Evolutionary conservation across 116 monocot species (phyloP), one percentile per base, ranked within the genome.

Genomic region (Dioscorea cayenensis): DNA sequence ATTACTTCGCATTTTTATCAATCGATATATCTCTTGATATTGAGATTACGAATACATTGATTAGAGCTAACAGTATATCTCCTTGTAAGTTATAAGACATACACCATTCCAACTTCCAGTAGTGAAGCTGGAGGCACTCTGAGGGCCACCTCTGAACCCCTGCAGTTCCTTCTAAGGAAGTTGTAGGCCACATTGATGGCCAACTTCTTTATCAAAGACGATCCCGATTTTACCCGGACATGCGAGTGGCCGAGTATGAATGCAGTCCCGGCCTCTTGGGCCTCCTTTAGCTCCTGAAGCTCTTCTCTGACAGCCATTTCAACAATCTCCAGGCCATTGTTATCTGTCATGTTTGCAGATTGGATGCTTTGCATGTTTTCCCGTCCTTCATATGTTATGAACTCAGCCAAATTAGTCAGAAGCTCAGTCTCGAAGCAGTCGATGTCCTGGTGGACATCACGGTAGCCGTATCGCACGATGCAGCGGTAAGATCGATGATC

Each of bases 381-480:
- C 29, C 82, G 79, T 12, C 69, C 36, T 60, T 29, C 43, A 9
- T 43, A 43, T 10, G 43, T 70, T 70, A 87, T 74, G 66, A 84
- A 88, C 28, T 81, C 79, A 14, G 79, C 73, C 17, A 88, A 66
- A 58, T 81, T 84, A 22, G 61, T 27, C 25, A 84, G 51, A 43
- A 88, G 84, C 65, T 88, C 84, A 1, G 76, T 71, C 67, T 88
- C 88, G 3, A 88, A 88, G 2, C 84, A 88, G 65, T 84, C 73
- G 6, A 79, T 66, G 21, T 88, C 81, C 66, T 84, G 88, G 71
- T 84, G 87, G 38, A 88, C 79, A 8, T 88, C 84, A 17, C 79
- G 73, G 67, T 84, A 88, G 14, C 88, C 88, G 12, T 88, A 88
- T 6, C 88, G 75, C 49, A 84, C 88, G 14, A 88, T 88, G 84